Conservation (phyloP, 257 asterid species). For the Cinchona pubescens region DNA sequence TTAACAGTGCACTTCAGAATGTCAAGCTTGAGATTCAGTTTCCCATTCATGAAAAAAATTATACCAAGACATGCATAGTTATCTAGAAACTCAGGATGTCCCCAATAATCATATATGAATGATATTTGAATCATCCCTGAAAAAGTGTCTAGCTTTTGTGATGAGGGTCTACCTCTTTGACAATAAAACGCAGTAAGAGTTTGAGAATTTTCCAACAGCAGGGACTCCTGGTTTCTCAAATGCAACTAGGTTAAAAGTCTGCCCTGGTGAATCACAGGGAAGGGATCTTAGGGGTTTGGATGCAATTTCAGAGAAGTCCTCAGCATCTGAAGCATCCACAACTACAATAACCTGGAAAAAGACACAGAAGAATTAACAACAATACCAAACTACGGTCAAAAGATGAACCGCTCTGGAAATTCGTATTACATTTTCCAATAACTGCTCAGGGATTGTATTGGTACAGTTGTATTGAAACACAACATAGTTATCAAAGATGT, state of each 20-base stretch:
- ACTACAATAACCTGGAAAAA: constrained; percentile 71
- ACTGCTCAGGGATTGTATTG: constrained; percentile 90
- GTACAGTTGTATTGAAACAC: constrained; percentile 98
- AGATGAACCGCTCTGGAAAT: neutral
- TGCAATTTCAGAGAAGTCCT: constrained; percentile 87
- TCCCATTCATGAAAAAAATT: neutral
- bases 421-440: constrained; percentile 73
- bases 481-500: constrained; percentile 78
- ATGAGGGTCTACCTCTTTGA: constrained; percentile 70
- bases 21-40: neutral
- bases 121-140: neutral
- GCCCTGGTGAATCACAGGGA: constrained; percentile 88
- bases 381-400: constrained; percentile 12
- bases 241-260: constrained; percentile 89
- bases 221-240: constrained; percentile 93
- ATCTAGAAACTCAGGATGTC: neutral
- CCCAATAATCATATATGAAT: neutral
- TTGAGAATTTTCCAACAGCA: constrained; percentile 89
- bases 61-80: neutral
- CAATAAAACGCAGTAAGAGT: constrained; percentile 74
- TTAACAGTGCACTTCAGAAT: neutral
- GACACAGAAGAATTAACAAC: constrained; percentile 19
- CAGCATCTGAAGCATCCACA: constrained; percentile 98
- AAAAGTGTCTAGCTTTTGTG: neutral
- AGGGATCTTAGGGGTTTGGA: constrained; percentile 74